These are phyloP conservation scores for Podosphaera fusca DNA, from an alignment of 2,329 filamentous ascomycete species.

Conservation along the genomic window DNA sequence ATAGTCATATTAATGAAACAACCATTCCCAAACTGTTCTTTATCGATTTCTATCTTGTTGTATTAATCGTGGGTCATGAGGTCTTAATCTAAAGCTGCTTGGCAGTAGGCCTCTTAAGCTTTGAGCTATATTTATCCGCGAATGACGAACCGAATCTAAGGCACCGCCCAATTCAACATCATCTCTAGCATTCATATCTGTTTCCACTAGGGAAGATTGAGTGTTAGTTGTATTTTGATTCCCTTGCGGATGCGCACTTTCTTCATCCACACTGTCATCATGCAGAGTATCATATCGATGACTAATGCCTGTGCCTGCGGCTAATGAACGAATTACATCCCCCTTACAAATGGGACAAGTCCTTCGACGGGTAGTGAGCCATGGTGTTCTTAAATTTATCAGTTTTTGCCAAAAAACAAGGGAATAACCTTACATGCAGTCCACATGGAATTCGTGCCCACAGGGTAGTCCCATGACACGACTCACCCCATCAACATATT, in stretches of 20 bases:
- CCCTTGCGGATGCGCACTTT: constrained; percentile 20
- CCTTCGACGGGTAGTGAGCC: constrained; percentile 80
- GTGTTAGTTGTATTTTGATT: constrained; percentile 23
- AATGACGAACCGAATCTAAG: constrained; percentile 6
- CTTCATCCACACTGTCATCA: constrained; percentile 20
- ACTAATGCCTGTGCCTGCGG: constrained; percentile 19
- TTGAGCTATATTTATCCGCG: constrained; percentile 3
- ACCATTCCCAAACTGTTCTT: neutral
- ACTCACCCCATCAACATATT: constrained; percentile 86
- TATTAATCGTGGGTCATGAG: constrained; percentile 7
- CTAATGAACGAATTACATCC: constrained; percentile 60
- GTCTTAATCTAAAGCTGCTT: constrained; percentile 9
- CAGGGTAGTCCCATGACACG: constrained; percentile 93
- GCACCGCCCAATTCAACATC: constrained; percentile 10
- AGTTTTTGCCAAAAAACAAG: neutral
- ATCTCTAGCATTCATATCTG: constrained; percentile 4
- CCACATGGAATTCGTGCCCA: constrained; percentile 90
- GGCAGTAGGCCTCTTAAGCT: constrained; percentile 11
- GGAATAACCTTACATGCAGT: constrained; percentile 73
- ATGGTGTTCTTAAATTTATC: constrained; percentile 48
- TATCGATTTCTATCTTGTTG: constrained; percentile 13
- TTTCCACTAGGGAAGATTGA: constrained; percentile 20
- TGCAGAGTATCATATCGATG: constrained; percentile 16
- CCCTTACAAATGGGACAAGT: constrained; percentile 99
- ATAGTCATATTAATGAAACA: neutral